Conservation (phyloP, 371 early-diverging fungal genomes). For the Apophysomyces sp. region DNA sequence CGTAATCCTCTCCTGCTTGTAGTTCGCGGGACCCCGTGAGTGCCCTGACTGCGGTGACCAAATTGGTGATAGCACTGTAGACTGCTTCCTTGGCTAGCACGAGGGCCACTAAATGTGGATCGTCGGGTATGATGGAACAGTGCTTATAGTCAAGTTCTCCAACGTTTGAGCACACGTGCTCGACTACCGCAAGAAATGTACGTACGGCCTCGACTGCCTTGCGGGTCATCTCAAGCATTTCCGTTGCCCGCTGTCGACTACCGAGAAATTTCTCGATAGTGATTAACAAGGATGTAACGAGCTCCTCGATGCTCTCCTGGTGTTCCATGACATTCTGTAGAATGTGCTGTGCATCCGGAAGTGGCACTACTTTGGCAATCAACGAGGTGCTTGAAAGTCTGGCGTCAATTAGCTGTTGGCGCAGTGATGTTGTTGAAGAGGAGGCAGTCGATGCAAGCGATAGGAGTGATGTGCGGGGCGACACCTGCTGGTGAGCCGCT, state of each 20-base stretch:
- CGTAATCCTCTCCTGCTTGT: constrained; percentile 15
- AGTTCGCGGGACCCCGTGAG: constrained; percentile 23
- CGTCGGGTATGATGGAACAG: constrained; percentile 34
- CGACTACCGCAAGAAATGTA: constrained; percentile 37
- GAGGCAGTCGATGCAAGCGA: constrained; percentile 21
- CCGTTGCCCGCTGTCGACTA: constrained; percentile 25
- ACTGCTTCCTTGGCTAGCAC: constrained; percentile 48
- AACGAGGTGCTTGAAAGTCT: constrained; percentile 26
- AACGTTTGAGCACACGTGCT: constrained; percentile 40
- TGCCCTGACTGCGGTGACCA: constrained; percentile 45
- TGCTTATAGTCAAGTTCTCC: constrained; percentile 36
- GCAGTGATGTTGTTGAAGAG: constrained; percentile 15
- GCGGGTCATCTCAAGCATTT: constrained; percentile 43
- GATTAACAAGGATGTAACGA: constrained; percentile 17
- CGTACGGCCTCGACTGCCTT: constrained; percentile 43
- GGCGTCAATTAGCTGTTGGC: constrained; percentile 21
- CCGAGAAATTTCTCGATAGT: constrained; percentile 29
- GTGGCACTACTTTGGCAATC: constrained; percentile 23
- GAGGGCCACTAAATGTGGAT: constrained; percentile 39
- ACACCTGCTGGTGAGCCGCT: background rate
- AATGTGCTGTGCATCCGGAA: constrained; percentile 26
- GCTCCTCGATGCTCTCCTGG: constrained; percentile 25
- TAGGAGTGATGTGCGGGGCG: constrained; percentile 22
- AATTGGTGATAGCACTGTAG: constrained; percentile 46
- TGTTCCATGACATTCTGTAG: constrained; percentile 31